These are phyloP conservation scores for Waltergamsia citrina DNA, from an alignment of 2,329 filamentous ascomycete species.

Conservation along the genomic window DNA sequence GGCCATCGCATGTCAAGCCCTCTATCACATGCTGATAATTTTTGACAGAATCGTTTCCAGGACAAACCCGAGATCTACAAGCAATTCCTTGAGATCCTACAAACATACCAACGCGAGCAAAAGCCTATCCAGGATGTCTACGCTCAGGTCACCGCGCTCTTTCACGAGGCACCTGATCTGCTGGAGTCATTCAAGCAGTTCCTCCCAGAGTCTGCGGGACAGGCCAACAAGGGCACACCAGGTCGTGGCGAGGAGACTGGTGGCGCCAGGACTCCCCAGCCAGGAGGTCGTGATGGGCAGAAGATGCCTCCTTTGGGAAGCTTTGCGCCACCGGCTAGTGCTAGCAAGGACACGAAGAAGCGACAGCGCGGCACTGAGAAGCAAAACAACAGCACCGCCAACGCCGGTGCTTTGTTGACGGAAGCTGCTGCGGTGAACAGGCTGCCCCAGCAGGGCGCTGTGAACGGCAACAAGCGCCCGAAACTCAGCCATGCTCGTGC, in stretches of 20 bases:
- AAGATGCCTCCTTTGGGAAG: slow-evolving; percentile 92
- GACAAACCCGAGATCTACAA: slow-evolving; percentile 98
- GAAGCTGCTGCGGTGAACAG: slow-evolving; percentile 30
- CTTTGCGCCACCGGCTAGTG: slow-evolving; percentile 74
- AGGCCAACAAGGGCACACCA: slow-evolving; percentile 42
- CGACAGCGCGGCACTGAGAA: slow-evolving; percentile 56
- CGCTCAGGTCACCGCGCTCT: slow-evolving; percentile 87
- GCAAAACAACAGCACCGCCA: slow-evolving; percentile 36
- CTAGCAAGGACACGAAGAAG: slow-evolving; percentile 86
- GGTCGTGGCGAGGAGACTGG: slow-evolving; percentile 28
- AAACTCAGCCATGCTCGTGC: slow-evolving; percentile 66
- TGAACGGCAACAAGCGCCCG: slow-evolving; percentile 49
- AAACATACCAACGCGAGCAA: slow-evolving; percentile 95
- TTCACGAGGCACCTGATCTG: slow-evolving; percentile 86
- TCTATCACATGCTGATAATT: slow-evolving; percentile 3
- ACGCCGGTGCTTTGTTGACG: slow-evolving; percentile 30
- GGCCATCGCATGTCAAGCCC: background rate
- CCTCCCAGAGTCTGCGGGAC: slow-evolving; percentile 69
- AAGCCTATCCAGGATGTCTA: slow-evolving; percentile 99
- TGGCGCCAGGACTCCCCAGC: slow-evolving; percentile 36
- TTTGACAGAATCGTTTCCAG: slow-evolving; percentile 79
- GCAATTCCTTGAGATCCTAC: slow-evolving; percentile 94
- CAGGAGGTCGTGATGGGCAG: slow-evolving; percentile 47
- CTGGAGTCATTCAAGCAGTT: slow-evolving; percentile 99
- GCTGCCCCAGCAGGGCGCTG: slow-evolving; percentile 16